A percentile compares a stretch with the other conserved stretches of the same genome.
Evolutionary conservation across 2,329 filamentous ascomycete species (phyloP).

Genomic region (Cladophialophora chaetospira): DNA sequence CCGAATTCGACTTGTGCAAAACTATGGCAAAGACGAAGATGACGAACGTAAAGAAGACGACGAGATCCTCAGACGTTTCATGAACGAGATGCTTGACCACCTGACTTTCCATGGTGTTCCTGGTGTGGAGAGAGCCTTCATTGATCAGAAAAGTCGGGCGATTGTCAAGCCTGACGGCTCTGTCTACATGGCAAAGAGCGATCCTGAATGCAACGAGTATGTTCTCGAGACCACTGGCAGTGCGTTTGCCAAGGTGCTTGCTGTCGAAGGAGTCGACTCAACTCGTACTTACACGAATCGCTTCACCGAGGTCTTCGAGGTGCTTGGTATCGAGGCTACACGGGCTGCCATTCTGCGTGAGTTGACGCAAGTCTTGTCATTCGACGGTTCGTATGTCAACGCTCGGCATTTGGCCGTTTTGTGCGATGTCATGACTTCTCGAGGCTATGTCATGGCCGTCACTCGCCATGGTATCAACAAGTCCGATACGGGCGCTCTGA

Average conservation of each 20-base stretch:
- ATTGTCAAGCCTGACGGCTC: slow-evolving; percentile 70
- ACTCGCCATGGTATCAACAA: slow-evolving; percentile 98
- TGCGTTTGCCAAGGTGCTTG: slow-evolving; percentile 77
- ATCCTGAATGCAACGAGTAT: slow-evolving; percentile 83
- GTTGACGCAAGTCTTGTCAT: slow-evolving; percentile 88
- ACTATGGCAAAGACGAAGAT: slow-evolving; percentile 69
- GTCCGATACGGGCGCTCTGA: slow-evolving; percentile 93
- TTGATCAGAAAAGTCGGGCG: slow-evolving; percentile 76
- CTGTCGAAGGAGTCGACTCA: slow-evolving; percentile 84
- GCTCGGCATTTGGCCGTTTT: slow-evolving; percentile 94
- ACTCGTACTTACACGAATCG: slow-evolving; percentile 90
- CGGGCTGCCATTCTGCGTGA: slow-evolving; percentile 84
- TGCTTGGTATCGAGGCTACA: slow-evolving; percentile 95
- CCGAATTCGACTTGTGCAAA: slow-evolving; percentile 78
- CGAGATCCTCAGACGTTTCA: slow-evolving; percentile 86
- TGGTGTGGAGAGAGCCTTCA: slow-evolving; percentile 87
- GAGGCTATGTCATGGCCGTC: slow-evolving; percentile 91
- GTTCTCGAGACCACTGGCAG: slow-evolving; percentile 94
- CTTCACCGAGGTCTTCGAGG: slow-evolving; percentile 89
- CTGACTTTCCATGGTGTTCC: slow-evolving; percentile 87
- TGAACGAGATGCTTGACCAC: slow-evolving; percentile 87
- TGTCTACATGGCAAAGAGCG: slow-evolving; percentile 71
- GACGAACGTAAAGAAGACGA: slow-evolving; percentile 81
- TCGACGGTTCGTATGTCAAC: slow-evolving; percentile 99
- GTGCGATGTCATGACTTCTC: slow-evolving; percentile 96